Percentiles rank a stretch among this genome's conserved stretches.
Evolutionary conservation across 768 basidiomycete genomes (phyloP).

Genomic region (Mycena vitilis): DNA sequence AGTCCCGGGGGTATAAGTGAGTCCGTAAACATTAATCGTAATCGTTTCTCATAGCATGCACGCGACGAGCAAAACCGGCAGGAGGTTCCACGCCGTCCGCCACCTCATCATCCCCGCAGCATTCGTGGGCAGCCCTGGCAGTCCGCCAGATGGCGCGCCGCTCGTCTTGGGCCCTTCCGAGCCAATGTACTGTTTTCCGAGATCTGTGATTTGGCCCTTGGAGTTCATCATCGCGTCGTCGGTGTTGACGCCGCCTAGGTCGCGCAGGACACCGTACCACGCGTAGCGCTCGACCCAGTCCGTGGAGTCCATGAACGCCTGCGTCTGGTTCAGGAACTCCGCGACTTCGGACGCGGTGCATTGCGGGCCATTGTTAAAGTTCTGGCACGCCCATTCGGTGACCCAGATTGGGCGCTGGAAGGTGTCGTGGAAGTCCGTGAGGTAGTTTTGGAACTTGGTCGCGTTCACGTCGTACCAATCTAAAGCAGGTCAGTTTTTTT

Average conservation of each 20-base stretch:
- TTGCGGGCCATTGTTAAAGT: constrained; percentile 57
- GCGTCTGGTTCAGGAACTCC: constrained; percentile 62
- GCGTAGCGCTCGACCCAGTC: constrained; percentile 69
- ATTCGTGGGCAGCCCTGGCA: constrained; percentile 17
- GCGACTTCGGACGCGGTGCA: constrained; percentile 59
- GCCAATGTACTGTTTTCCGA: constrained; percentile 63
- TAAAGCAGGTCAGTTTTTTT: constrained; percentile 28
- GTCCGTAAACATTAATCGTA: no score
- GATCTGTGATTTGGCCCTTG: constrained; percentile 56
- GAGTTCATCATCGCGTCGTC: constrained; percentile 60
- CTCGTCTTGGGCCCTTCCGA: constrained; percentile 32
- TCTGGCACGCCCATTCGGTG: constrained; percentile 72
- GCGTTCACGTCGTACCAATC: constrained; percentile 68
- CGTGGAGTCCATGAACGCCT: constrained; percentile 63
- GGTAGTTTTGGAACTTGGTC: constrained; percentile 57
- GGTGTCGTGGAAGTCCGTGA: constrained; percentile 61
- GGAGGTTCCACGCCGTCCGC: constrained; percentile 14
- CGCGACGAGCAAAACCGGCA: not conserved
- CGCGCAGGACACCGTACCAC: constrained; percentile 70
- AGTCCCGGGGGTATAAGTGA: no score
- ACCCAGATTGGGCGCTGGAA: constrained; percentile 69
- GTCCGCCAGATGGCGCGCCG: constrained; percentile 16
- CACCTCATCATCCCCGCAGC: constrained; percentile 12
- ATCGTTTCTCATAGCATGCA: constrained; percentile 5
- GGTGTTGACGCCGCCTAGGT: constrained; percentile 60